Evolutionary conservation across 1,139 yeast genomes (phyloP), one percentile per base, ranked within the genome.

Genomic region (Sugiyamaella japonica): DNA sequence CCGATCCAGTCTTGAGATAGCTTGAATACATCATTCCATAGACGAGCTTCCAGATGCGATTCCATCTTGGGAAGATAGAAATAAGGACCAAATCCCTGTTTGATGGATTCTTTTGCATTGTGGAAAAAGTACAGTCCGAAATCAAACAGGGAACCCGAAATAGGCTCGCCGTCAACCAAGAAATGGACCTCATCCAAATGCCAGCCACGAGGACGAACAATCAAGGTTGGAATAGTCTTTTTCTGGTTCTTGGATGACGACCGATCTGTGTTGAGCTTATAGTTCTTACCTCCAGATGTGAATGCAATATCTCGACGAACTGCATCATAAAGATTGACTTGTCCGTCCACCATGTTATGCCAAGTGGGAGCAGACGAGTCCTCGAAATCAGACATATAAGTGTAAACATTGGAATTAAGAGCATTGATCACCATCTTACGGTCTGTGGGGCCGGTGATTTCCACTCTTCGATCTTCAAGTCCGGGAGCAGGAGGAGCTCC

Each of bases 351-450:
- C 81, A 78, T 60, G 88, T 83, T 90, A 64, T 75, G 75, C 98
- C 98, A 93, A 39, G 98, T 91, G 63, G 99, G 99, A 36, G 97
- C 85, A 66, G 91, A 84, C 32, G 96, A 89, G 75, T 90, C 97
- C 73, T 90, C 97, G 66, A 90, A 88, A 75, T 90, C 98, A 44
- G 95, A 85, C 97, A 90, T 90, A 72, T 90, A 90, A 48, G 96
- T 89, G 69, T 87, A 89, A 48, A 90, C 97, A 56, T 82, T 82
- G 3, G 96, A 83, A 75, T 90, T 90, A 69, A 90, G 81, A 20
- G 97, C 97, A 69, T 90, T 90, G 70, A 90, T 86, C 62, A 90
- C 86, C 97, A 90, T 90, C 72, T 90, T 90, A 64, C 97, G 83
- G 71, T 86, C 91, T 53, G 88, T 79, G 55, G 89, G 87, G 29